These are phyloP conservation scores for Hymenoscyphus linearis DNA, from an alignment of 2,329 filamentous ascomycete species.

Conservation along the genomic window DNA sequence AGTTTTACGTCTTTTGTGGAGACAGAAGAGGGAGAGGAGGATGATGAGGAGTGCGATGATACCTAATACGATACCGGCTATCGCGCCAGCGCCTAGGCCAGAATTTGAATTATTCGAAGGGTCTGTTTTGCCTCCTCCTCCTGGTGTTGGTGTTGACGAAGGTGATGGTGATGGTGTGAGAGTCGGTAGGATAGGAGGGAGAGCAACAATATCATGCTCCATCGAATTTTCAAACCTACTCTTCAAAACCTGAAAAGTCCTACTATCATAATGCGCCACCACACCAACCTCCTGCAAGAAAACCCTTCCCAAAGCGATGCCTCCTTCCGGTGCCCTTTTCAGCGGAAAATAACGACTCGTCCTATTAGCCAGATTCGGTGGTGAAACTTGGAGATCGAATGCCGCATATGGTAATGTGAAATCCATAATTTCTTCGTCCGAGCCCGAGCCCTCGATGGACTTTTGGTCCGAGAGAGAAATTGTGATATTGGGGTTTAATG, in stretches of 20 bases:
- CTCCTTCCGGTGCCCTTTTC: constrained; percentile 16
- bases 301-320: constrained; percentile 26
- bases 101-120: too few relatives aligned
- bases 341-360: constrained; percentile 28
- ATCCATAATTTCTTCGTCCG: constrained; percentile 18
- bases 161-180: neutral
- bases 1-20: constrained; percentile 7
- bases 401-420: constrained; percentile 27
- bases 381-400: constrained; percentile 24
- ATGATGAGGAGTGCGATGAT: constrained; percentile 10
- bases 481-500: constrained; percentile 29
- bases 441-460: constrained; percentile 14
- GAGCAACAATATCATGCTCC: constrained; percentile 11
- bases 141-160: neutral
- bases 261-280: constrained; percentile 26
- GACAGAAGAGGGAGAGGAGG: constrained; percentile 17
- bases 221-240: constrained; percentile 17
- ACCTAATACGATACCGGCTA: constrained; percentile 22
- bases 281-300: constrained; percentile 31
- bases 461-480: constrained; percentile 25
- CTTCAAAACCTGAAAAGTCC: constrained; percentile 28
- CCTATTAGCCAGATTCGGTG: constrained; percentile 17
- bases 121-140: too few relatives aligned
- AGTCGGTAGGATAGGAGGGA: constrained; percentile 10
- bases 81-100: too few relatives aligned